phyloP scores from a whole-genome alignment of 768 basidiomycete species.

The Rubroboletus pulcherrimus region DNA sequence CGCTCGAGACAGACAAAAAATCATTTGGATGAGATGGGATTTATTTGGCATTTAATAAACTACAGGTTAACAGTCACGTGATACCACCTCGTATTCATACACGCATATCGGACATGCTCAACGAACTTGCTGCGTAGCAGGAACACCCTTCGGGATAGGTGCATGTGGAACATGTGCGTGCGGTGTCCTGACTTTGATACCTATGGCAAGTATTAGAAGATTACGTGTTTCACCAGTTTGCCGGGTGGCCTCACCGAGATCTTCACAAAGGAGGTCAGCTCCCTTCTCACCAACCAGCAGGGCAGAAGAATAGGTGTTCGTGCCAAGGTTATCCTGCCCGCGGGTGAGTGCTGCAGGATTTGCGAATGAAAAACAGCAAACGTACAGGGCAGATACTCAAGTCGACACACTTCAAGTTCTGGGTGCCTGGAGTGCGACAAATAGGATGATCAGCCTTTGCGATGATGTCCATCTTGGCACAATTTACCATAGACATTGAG shows the following conservation, averaged over 20 bases:
- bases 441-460: background rate
- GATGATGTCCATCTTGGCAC: constrained; percentile 9
- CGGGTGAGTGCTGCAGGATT: background rate
- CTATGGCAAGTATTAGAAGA: constrained; percentile 29
- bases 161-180: constrained; percentile 71
- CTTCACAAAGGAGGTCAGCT: constrained; percentile 56
- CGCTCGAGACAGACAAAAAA: constrained; percentile 8
- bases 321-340: constrained; percentile 62
- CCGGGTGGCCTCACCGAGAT: constrained; percentile 45
- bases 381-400: constrained; percentile 69
- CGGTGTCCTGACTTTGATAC: constrained; percentile 57
- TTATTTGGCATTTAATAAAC: background rate
- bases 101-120: background rate
- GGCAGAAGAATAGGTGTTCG: constrained; percentile 71
- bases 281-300: constrained; percentile 69
- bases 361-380: background rate
- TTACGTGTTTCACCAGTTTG: background rate
- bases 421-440: constrained; percentile 38
- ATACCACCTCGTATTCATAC: background rate
- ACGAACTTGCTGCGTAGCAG: constrained; percentile 40
- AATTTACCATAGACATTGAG: constrained; percentile 52
- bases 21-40: too few species aligned
- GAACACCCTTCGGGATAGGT: constrained; percentile 50
- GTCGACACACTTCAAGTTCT: constrained; percentile 66
- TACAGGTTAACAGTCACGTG: background rate